These are phyloP conservation scores for Dichotomocladium elegans DNA, from an alignment of 371 early-diverging fungal species.

Conservation along the genomic window DNA sequence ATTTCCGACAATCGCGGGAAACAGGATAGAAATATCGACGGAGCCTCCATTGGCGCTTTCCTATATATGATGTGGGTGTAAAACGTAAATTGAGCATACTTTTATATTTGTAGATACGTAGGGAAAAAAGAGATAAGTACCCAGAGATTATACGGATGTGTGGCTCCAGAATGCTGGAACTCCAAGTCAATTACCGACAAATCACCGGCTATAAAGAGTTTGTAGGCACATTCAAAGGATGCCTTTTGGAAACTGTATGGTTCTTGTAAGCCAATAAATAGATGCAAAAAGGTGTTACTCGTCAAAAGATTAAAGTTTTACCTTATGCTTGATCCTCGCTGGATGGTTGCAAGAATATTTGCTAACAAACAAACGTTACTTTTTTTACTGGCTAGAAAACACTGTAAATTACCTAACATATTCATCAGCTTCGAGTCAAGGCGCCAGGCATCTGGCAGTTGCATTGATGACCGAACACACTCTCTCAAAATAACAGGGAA, in stretches of 20 bases:
- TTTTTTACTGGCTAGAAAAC: not conserved
- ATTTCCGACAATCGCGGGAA: constrained; percentile 35
- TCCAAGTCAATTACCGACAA: not conserved
- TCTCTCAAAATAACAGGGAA: constrained; percentile 2
- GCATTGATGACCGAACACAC: not conserved
- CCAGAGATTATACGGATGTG: not conserved
- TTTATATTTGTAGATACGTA: too few species aligned
- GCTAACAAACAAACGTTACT: not conserved
- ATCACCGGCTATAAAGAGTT: constrained; percentile 1
- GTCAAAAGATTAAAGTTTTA: too few species aligned
- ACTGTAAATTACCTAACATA: constrained; percentile 1
- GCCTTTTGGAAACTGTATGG: not conserved
- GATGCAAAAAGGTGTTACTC: too few species aligned
- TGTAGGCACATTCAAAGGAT: not conserved
- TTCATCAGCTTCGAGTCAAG: constrained; percentile 1
- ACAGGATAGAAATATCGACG: constrained; percentile 24
- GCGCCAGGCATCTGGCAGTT: constrained; percentile 1
- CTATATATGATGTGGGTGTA: too few species aligned
- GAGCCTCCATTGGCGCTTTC: too few species aligned
- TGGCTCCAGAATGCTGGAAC: not conserved
- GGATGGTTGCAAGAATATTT: not conserved
- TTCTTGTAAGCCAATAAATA: too few species aligned
- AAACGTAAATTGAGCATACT: too few species aligned
- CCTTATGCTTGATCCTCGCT: not conserved
- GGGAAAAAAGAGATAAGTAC: not conserved